A percentile compares a stretch with the other conserved stretches of the same genome.
These are phyloP conservation scores for Lentinula lateritia DNA, from an alignment of 768 basidiomycete species.

Conservation along the genomic window DNA sequence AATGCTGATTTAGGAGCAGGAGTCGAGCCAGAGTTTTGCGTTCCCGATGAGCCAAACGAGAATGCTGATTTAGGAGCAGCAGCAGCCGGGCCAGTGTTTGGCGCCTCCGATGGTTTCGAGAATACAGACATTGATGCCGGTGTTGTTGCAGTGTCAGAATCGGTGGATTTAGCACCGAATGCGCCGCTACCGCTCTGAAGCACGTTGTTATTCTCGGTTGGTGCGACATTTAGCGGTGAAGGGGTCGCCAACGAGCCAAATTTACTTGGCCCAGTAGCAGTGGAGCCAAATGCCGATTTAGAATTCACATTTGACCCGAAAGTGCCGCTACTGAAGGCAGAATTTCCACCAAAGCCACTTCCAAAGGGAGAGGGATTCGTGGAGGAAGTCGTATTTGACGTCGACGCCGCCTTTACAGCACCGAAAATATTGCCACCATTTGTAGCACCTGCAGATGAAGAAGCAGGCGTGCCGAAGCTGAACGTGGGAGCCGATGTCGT, in stretches of 20 bases:
- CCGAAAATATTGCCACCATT: not conserved
- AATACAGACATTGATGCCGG: not conserved
- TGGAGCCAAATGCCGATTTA: not conserved
- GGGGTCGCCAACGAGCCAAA: not conserved
- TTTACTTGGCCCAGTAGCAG: not conserved
- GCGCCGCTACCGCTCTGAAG: not conserved
- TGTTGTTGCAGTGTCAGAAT: not conserved
- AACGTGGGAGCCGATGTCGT: not conserved
- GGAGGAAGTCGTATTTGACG: not conserved
- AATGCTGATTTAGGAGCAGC: not conserved
- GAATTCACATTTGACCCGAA: not conserved
- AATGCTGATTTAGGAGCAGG: no score
- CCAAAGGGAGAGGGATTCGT: not conserved
- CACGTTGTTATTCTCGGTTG: not conserved
- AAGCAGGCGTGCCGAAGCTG: slow-evolving; percentile 3
- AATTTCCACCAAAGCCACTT: not conserved
- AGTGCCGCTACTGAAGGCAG: not conserved
- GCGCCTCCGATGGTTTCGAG: not conserved
- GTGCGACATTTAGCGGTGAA: not conserved
- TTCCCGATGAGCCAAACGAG: not conserved
- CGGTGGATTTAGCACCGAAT: not conserved
- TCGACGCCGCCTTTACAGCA: not conserved
- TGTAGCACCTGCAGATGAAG: not conserved
- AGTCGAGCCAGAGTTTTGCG: no score
- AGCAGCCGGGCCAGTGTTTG: not conserved